phyloP scores from a whole-genome alignment of 2,329 filamentous ascomycete genomes.

The Botrytis hyacinthi region DNA sequence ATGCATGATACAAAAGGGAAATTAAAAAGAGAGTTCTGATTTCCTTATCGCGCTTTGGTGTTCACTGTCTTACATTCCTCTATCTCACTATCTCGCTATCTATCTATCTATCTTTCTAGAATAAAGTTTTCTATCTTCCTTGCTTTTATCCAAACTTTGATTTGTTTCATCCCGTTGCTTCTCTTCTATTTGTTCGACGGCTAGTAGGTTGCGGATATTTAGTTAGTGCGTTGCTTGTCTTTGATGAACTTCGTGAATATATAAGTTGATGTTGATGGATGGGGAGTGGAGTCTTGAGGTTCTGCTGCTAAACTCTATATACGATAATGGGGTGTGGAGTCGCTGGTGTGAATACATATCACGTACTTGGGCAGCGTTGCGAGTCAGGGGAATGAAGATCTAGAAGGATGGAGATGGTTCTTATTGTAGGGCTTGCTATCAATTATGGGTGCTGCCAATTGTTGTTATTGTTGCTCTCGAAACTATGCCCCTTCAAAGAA shows the following conservation, averaged over 20 bases:
- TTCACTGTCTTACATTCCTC: neutral
- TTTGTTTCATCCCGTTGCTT: neutral
- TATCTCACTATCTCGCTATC: neutral
- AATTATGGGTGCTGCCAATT: neutral
- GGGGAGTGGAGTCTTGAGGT: neutral
- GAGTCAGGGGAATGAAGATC: neutral
- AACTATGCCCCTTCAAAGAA: too few species aligned
- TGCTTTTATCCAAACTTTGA: neutral
- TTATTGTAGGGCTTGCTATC: neutral
- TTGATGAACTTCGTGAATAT: neutral
- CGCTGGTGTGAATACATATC: neutral
- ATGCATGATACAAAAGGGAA: neutral
- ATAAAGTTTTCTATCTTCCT: neutral
- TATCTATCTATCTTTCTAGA: neutral
- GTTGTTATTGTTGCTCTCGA: neutral
- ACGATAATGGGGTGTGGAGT: neutral
- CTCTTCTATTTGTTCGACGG: neutral
- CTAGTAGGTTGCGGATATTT: neutral
- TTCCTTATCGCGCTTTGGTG: neutral
- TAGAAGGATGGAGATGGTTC: neutral
- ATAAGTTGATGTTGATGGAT: neutral
- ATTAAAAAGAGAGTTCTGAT: neutral
- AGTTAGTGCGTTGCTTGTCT: neutral
- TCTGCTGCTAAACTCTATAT: neutral
- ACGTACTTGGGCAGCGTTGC: neutral